phyloP scores from a whole-genome alignment of 148 eudicot genomes.

The Mesembryanthemum crystallinum region DNA sequence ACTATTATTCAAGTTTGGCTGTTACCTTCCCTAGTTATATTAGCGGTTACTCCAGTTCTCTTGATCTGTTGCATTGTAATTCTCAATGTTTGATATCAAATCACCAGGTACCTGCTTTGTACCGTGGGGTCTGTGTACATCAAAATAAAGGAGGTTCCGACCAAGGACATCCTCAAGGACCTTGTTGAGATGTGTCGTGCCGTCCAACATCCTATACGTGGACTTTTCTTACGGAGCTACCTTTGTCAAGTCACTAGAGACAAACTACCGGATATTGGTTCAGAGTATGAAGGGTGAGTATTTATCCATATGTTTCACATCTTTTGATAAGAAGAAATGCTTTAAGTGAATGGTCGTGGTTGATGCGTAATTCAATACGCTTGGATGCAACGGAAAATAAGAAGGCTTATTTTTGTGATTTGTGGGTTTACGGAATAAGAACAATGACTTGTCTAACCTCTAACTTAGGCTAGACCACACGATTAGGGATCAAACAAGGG shows the following conservation, averaged over 20 bases:
- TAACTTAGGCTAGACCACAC: no score
- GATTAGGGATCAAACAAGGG: no score
- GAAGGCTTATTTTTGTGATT: no score
- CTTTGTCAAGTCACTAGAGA: slow-evolving; percentile 96
- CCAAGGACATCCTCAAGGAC: slow-evolving; percentile 87
- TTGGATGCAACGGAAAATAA: no score
- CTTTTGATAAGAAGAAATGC: neutral
- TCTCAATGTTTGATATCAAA: slow-evolving; percentile 10
- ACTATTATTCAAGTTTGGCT: neutral
- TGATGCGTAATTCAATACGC: no score
- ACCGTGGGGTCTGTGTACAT: slow-evolving; percentile 97
- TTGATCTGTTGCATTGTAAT: neutral
- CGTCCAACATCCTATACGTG: slow-evolving; percentile 95
- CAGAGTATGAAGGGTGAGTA: slow-evolving; percentile 80
- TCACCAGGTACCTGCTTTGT: slow-evolving; percentile 86
- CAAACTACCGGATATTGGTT: slow-evolving; percentile 81
- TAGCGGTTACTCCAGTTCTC: neutral
- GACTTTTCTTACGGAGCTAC: slow-evolving; percentile 93
- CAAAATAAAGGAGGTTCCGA: slow-evolving; percentile 79
- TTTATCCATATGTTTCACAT: slow-evolving; percentile 12
- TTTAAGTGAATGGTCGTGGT: neutral
- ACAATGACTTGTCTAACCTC: no score
- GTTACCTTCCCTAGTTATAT: neutral
- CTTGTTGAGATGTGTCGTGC: slow-evolving; percentile 98
- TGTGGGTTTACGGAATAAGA: no score